Base-by-base conservation (phyloP, 2,329 filamentous ascomycete species). In the Venturia pyrina region DNA sequence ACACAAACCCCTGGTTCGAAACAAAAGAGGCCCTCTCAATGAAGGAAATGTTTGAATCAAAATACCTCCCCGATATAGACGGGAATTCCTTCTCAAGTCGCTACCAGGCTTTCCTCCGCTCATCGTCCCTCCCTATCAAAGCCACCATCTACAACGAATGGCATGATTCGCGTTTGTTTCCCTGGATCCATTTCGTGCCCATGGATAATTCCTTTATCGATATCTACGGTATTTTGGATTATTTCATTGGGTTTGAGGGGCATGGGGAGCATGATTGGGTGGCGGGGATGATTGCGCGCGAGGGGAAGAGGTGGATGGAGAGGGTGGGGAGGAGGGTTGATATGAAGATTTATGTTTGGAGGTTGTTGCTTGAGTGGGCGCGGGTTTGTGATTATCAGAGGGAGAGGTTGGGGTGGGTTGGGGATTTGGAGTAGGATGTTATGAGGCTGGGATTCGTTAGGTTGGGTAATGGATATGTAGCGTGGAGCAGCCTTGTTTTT, bases 181-280 rank as follows among this genome's bases (percentile, higher is more conserved):
- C 89, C 0, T 95, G 90, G 90, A 85, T 86, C 71, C 90, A 95
- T 75, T 93, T 90, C 70, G 87, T 92, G 1, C 90, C 90, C 19
- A 87, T 93, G 83, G 88, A 92, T 72, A 89, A 85, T 71, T 83
- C 86, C 1, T 92, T 87, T 71, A 78, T 83, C 44, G 90, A 93
- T 70, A 82, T 89, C 70, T 92, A 87, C 68, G 86, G 84, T 56
- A 86, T 91, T 65, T 81, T 91, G 80, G 85, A 89, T 66, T 93
- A 90, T 72, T 91, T 93, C 71, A 72, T 90, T 5, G 87, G 87
- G 3, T 66, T 66, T 41, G 69, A 68, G 19, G 74, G 72, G 3
- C 43, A 66, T 65, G 17, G 62, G 60, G 32, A 59, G 21, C 77
- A 77, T 60, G 88, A 91, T 70, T 75, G 76, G 1, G 80, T 79